phyloP scores from a whole-genome alignment of 1,139 yeast species.

The Yamadazyma blattariae region DNA sequence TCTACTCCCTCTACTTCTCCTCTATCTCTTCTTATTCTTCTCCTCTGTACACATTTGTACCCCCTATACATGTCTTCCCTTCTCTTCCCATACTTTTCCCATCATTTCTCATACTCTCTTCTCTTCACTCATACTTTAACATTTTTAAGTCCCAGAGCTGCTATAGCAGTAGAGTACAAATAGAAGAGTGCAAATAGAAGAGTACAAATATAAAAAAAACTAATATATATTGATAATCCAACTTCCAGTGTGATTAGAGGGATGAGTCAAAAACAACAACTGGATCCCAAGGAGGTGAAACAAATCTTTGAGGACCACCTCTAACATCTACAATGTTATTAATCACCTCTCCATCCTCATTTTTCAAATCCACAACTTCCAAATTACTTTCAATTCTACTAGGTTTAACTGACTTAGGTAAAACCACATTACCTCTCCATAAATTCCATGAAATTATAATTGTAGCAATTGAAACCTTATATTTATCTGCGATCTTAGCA shows the following conservation, averaged over 20 bases:
- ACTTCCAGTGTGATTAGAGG: neutral
- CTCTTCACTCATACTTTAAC: too few relatives aligned
- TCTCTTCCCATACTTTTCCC: too few relatives aligned
- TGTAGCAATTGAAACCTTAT: conserved; percentile 56
- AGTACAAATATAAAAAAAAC: conserved; percentile 1
- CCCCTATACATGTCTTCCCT: too few relatives aligned
- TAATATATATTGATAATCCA: too few relatives aligned
- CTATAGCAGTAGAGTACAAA: too few relatives aligned
- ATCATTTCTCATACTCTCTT: too few relatives aligned
- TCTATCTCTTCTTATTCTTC: too few relatives aligned
- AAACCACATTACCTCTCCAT: conserved; percentile 63
- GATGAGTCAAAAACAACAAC: conserved; percentile 18
- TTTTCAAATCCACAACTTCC: conserved; percentile 45
- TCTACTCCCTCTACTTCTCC: too few relatives aligned
- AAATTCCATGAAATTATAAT: conserved; percentile 72
- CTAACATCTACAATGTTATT: conserved; percentile 38
- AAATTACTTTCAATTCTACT: conserved; percentile 60
- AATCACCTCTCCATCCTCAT: conserved; percentile 53
- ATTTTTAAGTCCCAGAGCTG: too few relatives aligned
- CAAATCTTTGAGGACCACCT: conserved; percentile 50
- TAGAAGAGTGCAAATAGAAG: neutral
- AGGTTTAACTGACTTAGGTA: conserved; percentile 70
- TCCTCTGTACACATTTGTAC: too few relatives aligned
- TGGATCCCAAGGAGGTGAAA: conserved; percentile 38
- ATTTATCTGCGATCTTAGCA: conserved; percentile 50